phyloP scores from a whole-genome alignment of 1,284 basidiomycete species.

The Leccinum subrobustum region DNA sequence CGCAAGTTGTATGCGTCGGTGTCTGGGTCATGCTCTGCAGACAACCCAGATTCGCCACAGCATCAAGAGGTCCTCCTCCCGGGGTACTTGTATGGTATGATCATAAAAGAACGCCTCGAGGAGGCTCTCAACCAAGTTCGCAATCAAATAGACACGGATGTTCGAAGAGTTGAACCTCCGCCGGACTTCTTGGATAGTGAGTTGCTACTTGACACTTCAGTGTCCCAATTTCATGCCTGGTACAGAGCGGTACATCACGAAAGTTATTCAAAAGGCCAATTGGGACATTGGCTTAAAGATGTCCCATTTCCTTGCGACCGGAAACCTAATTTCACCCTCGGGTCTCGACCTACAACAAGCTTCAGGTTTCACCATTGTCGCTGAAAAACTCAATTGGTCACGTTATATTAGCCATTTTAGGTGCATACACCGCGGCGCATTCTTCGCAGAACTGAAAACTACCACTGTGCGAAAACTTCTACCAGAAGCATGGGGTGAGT shows the following conservation, averaged over 20 bases:
- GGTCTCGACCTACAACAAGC: constrained; percentile 98
- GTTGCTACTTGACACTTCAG: constrained; percentile 27
- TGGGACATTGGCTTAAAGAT: constrained; percentile 92
- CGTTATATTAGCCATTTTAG: constrained; percentile 99
- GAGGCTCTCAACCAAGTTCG: constrained; percentile 83
- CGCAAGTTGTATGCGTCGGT: constrained; percentile 94
- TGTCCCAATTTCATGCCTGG: constrained; percentile 8
- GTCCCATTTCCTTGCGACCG: constrained; percentile 96
- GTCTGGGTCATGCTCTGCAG: constrained; percentile 86
- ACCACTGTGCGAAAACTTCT: constrained; percentile 96
- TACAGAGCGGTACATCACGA: constrained; percentile 80
- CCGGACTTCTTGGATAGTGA: constrained; percentile 87
- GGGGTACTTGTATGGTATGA: constrained; percentile 93
- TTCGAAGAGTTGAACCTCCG: constrained; percentile 66
- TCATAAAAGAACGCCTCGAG: constrained; percentile 97
- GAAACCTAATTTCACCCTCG: constrained; percentile 92
- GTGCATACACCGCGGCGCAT: constrained; percentile 98
- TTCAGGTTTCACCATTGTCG: constrained; percentile 96
- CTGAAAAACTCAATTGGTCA: constrained; percentile 98
- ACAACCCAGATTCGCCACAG: constrained; percentile 99
- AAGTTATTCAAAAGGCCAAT: constrained; percentile 76
- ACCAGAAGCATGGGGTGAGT: constrained; percentile 95
- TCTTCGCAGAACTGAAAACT: constrained; percentile 99
- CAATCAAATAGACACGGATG: constrained; percentile 72
- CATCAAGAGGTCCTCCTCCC: constrained; percentile 98